phyloP scores from a whole-genome alignment of 2,329 filamentous ascomycete species.

The Cladophialophora yegresii region DNA sequence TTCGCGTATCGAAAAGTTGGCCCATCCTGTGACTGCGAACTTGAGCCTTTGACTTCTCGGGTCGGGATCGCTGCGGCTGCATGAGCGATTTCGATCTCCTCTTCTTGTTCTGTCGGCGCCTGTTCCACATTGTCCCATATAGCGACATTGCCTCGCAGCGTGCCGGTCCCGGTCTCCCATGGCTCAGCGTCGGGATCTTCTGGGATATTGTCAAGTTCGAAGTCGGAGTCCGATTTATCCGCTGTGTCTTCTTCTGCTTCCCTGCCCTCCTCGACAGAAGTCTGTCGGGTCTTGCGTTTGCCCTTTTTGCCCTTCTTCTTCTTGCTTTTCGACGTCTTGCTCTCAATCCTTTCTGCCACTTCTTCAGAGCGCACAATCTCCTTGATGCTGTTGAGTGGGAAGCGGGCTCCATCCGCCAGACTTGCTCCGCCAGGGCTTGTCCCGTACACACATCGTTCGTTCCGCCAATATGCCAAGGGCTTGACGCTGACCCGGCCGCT shows the following conservation, averaged over 20 bases:
- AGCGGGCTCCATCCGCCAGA: constrained; percentile 52
- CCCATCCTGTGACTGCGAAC: constrained; percentile 25
- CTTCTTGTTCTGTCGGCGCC: constrained; percentile 44
- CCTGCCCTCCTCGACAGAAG: constrained; percentile 9
- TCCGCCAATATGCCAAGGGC: constrained; percentile 83
- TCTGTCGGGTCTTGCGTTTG: constrained; percentile 26
- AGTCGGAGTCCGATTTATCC: constrained; percentile 39
- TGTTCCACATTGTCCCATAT: constrained; percentile 48
- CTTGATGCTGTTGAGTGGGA: constrained; percentile 70
- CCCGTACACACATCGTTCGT: constrained; percentile 73
- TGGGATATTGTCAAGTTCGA: constrained; percentile 45
- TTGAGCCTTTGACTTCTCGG: constrained; percentile 60
- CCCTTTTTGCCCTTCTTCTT: constrained; percentile 42
- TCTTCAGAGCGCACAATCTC: constrained; percentile 76
- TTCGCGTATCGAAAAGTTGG: constrained; percentile 82
- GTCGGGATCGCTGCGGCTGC: constrained; percentile 59
- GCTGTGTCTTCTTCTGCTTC: background rate
- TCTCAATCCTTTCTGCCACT: constrained; percentile 46
- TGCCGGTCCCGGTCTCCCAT: constrained; percentile 50
- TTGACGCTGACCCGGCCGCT: constrained; percentile 76
- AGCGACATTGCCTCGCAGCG: constrained; percentile 48
- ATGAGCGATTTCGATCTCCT: constrained; percentile 60
- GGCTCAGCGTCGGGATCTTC: constrained; percentile 42
- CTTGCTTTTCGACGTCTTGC: constrained; percentile 43
- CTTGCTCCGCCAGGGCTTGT: constrained; percentile 48